A percentile compares a stretch with the other conserved stretches of the same genome.
These are phyloP conservation scores for Stagonosporopsis chrysanthemi DNA, from an alignment of 2,329 filamentous ascomycete species.

Conservation along the genomic window DNA sequence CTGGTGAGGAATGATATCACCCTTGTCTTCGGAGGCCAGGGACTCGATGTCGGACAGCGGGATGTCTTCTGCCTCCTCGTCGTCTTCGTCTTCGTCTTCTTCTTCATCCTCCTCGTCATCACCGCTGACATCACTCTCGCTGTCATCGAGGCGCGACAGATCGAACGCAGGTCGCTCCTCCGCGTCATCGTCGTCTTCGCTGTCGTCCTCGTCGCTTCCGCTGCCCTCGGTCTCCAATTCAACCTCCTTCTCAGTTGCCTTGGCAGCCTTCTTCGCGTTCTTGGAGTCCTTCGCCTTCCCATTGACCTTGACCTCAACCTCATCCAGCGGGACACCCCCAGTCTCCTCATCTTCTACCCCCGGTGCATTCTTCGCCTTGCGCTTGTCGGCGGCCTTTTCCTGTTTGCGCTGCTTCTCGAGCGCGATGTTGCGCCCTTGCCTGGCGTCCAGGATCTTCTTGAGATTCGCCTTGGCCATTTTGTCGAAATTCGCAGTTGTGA, in stretches of 20 bases:
- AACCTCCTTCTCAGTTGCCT: constrained; percentile 35
- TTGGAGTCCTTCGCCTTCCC: constrained; percentile 42
- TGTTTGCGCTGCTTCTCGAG: constrained; percentile 80
- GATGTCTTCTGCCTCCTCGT: constrained; percentile 85
- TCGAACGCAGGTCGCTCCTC: constrained; percentile 32
- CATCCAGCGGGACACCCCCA: constrained; percentile 41
- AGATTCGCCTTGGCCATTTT: constrained; percentile 61
- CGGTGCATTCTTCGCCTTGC: constrained; percentile 48
- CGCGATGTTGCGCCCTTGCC: constrained; percentile 72
- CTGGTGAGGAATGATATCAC: constrained; percentile 88
- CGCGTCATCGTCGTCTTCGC: constrained; percentile 44
- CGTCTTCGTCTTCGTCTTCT: constrained; percentile 66
- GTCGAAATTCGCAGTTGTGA: not conserved
- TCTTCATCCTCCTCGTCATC: constrained; percentile 56
- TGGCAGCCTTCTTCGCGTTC: constrained; percentile 43
- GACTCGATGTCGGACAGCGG: constrained; percentile 87
- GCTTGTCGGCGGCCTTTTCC: constrained; percentile 62
- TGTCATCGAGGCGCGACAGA: constrained; percentile 48
- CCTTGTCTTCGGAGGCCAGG: constrained; percentile 77
- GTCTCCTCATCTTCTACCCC: constrained; percentile 32
- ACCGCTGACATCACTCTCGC: constrained; percentile 52
- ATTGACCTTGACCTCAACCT: constrained; percentile 39
- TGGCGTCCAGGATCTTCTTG: constrained; percentile 64
- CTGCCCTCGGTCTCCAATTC: constrained; percentile 44
- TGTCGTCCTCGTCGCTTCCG: constrained; percentile 51